Evolutionary conservation across 192 early-diverging fungal genomes (phyloP), one percentile per base, ranked within the genome.

Genomic region (Dimargaris verticillata): DNA sequence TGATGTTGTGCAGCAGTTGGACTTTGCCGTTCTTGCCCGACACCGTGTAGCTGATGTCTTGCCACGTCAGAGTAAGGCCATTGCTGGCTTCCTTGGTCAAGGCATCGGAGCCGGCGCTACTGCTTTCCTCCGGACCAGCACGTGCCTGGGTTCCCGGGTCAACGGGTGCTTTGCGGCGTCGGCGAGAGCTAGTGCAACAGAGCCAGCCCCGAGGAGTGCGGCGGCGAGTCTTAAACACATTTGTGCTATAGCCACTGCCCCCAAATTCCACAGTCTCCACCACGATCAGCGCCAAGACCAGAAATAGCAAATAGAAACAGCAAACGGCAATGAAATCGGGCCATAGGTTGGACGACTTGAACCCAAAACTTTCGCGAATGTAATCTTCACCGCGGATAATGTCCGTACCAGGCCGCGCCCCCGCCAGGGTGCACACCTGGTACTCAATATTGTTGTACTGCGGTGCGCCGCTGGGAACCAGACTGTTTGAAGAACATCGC

Each of bases 231-330:
- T 76, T 75, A 66, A 63, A 80, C 18, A 78, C 73, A 60, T 73
- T 76, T 61, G 72, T 69, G 10, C 74, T 68, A 57, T 75, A 74
- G 28, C 76, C 74, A 24, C 73, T 70, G 29, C 80, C 76, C 3
- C 74, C 77, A 47, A 77, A 77, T 62, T 84, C 80, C 59, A 87
- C 64, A 38, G 69, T 72, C 64, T 89, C 85, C 71, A 85, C 74
- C 14, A 74, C 74, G 2, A 70, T 13, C 24, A 70, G 65, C 26
- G 68, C 68, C 44, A 49, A 44, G 17, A 68, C 10, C 1, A 73
- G 68, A 49, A 70, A 77, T 24, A 74, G 53, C 5, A 61, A 41
- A 65, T 65, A 74, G 63, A 72, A 74, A 45, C 70, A 49, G 42
- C 69, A 1, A 11, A 87, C 73, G 20, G 73, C 83, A 3, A 80